Conservation (phyloP, 108 stramenopile genomes). For the Conticribra weissflogii region DNA sequence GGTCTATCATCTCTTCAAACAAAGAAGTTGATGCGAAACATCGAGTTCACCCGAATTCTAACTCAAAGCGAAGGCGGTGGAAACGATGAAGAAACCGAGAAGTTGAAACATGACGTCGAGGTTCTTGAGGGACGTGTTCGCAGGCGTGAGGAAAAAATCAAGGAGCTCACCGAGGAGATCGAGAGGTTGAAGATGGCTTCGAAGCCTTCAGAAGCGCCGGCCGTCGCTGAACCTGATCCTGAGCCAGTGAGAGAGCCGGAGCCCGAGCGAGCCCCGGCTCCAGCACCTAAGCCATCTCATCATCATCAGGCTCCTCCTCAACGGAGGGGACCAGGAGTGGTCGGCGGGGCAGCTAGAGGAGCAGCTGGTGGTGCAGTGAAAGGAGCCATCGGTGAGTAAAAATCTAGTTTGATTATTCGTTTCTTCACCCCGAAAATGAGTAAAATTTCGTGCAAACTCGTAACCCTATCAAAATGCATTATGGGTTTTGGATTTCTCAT, state of each 20-base stretch:
- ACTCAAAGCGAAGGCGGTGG: slow-evolving; percentile 1
- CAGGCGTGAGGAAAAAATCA: background rate
- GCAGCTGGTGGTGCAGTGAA: slow-evolving; percentile 18
- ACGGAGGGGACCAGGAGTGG: slow-evolving; percentile 33
- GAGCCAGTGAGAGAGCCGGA: slow-evolving; percentile 14
- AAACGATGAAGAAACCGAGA: slow-evolving; percentile 10
- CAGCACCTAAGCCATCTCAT: slow-evolving; percentile 1
- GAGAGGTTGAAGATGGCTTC: slow-evolving; percentile 8
- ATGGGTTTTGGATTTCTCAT: no score
- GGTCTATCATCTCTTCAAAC: slow-evolving; percentile 42
- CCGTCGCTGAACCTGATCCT: slow-evolving; percentile 8
- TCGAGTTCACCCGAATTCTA: slow-evolving; percentile 27
- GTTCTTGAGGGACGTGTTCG: slow-evolving; percentile 4
- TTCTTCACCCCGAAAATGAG: no score
- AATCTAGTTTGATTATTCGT: background rate
- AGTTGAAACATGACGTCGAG: background rate
- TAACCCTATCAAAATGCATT: no score
- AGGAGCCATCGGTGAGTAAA: slow-evolving; percentile 19
- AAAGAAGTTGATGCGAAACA: slow-evolving; percentile 43
- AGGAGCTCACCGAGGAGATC: slow-evolving; percentile 16
- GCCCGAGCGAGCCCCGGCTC: slow-evolving; percentile 5
- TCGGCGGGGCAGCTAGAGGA: slow-evolving; percentile 44
- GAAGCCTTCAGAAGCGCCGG: background rate
- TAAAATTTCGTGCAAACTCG: no score
- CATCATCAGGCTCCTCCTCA: slow-evolving; percentile 6